Evolutionary conservation across 2,329 filamentous ascomycete species (phyloP).

Genomic region (Stenocarpella maydis): DNA sequence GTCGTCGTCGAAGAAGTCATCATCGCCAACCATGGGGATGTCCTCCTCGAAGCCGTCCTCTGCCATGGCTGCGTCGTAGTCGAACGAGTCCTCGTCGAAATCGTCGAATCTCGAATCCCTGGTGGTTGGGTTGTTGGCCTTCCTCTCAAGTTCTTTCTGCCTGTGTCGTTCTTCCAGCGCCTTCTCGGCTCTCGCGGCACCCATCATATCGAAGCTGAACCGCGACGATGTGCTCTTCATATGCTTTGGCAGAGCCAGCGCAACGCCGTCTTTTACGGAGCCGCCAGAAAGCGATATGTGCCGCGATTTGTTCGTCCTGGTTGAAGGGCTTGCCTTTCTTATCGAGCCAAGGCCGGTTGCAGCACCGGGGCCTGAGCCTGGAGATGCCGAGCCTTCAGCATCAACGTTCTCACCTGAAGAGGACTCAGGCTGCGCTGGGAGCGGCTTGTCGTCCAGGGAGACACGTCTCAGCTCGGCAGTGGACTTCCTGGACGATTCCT

Average conservation of each 20-base stretch:
- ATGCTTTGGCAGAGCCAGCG: constrained; percentile 64
- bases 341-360: constrained; percentile 27
- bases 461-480: constrained; percentile 16
- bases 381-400: constrained; percentile 44
- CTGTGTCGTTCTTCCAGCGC: constrained; percentile 77
- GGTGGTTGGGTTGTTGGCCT: constrained; percentile 48
- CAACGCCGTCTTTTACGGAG: constrained; percentile 52
- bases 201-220: constrained; percentile 84
- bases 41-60: constrained; percentile 72
- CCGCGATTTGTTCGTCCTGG: constrained; percentile 55
- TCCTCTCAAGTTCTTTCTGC: constrained; percentile 70
- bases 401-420: constrained; percentile 48
- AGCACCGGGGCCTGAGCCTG: constrained; percentile 40
- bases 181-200: constrained; percentile 72
- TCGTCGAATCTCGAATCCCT: constrained; percentile 67
- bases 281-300: constrained; percentile 61
- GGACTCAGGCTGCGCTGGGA: constrained; percentile 38
- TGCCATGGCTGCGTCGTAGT: constrained; percentile 71
- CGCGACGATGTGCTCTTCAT: constrained; percentile 81
- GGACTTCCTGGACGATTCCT: constrained; percentile 26
- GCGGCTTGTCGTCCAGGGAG: constrained; percentile 38
- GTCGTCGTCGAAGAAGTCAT: constrained; percentile 49
- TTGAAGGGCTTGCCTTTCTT: constrained; percentile 45
- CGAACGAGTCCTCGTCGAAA: constrained; percentile 67
- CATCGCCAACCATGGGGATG: constrained; percentile 63